These are phyloP conservation scores for Coemansia sp. DNA, from an alignment of 192 early-diverging fungal genomes.

Conservation along the genomic window DNA sequence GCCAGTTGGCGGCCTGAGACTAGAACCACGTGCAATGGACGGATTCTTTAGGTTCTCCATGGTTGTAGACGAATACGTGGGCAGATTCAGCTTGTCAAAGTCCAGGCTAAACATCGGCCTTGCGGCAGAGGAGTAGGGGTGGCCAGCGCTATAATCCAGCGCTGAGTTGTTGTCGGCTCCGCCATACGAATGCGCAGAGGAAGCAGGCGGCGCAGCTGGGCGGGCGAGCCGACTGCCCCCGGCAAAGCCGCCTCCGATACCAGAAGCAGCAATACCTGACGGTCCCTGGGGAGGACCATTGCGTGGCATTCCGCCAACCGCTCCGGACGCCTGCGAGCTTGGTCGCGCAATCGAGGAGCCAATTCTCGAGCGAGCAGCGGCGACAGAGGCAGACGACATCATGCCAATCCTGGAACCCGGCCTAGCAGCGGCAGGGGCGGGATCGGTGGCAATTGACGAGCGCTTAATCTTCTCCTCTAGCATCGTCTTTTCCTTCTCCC, in stretches of 20 bases:
- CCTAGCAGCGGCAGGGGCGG: slow-evolving; percentile 10
- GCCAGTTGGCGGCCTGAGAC: neutral
- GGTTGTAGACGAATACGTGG: slow-evolving; percentile 39
- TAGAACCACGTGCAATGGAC: slow-evolving; percentile 12
- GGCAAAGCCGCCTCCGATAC: slow-evolving; percentile 1
- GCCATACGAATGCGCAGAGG: neutral
- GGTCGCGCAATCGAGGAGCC: slow-evolving; percentile 20
- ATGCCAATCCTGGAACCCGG: slow-evolving; percentile 33
- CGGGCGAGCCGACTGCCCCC: slow-evolving; percentile 18
- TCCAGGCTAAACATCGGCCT: slow-evolving; percentile 51
- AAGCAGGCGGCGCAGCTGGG: slow-evolving; percentile 7
- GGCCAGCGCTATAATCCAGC: neutral
- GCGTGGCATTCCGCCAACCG: slow-evolving; percentile 4
- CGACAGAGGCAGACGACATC: slow-evolving; percentile 23
- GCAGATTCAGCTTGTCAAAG: slow-evolving; percentile 55
- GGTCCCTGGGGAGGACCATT: slow-evolving; percentile 6
- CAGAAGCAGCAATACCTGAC: slow-evolving; percentile 2
- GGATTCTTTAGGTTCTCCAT: slow-evolving; percentile 26
- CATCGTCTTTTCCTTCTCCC: slow-evolving; percentile 80
- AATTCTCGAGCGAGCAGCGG: slow-evolving; percentile 23
- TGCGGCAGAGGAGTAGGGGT: neutral
- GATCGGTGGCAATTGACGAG: slow-evolving; percentile 33
- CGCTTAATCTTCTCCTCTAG: slow-evolving; percentile 75
- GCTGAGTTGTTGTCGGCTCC: neutral
- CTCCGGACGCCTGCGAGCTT: slow-evolving; percentile 5